Evolutionary conservation across 345 rosid genomes (phyloP), one percentile per base, ranked within the genome.

Genomic region (Eucalyptus pauciflora): DNA sequence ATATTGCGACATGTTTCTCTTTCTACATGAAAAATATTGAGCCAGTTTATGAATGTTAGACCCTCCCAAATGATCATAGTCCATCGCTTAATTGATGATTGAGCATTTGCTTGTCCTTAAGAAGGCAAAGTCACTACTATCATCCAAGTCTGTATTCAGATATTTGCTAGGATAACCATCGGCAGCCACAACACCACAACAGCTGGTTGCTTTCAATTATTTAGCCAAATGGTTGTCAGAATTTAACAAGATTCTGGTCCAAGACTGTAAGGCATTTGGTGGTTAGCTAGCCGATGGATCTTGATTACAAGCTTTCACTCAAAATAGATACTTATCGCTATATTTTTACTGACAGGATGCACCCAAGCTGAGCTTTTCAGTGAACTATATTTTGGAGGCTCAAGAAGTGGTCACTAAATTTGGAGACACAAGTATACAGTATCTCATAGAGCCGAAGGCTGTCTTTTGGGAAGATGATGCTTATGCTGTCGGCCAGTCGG

Each of bases 361-460:
- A 54, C 87, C 87, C 45, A 69, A 56, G 83, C 90, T 60, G 45
- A 96, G 88, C 50, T 62, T 90, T 86, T 43, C 85, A 71, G 50
- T 91, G 86, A 92, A 90, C 86, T 90, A 64, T 88, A 86, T 89
- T 88, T 52, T 86, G 49, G 92, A 92, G 87, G 91, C 94, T 92
- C 94, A 89, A 89, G 94, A 93, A 91, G 89, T 92, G 54, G 89
- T 97, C 87, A 92, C 92, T 93, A 91, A 91, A 41, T 94, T 95
- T 88, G 97, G 93, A 91, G 89, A 92, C 88, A 86, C 92, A 17
- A 76, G 92, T 90, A 90, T 93, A 87, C 94, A 92, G 88, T 91
- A 90, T 91, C 89, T 89, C 89, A 88, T 91, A 86, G 94, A 94
- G 89, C 89, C 89, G 60, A 90, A 89, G 49, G 87, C 89, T 87